Conservation (phyloP, 306 rosid species). For the Prunus dulcis region DNA sequence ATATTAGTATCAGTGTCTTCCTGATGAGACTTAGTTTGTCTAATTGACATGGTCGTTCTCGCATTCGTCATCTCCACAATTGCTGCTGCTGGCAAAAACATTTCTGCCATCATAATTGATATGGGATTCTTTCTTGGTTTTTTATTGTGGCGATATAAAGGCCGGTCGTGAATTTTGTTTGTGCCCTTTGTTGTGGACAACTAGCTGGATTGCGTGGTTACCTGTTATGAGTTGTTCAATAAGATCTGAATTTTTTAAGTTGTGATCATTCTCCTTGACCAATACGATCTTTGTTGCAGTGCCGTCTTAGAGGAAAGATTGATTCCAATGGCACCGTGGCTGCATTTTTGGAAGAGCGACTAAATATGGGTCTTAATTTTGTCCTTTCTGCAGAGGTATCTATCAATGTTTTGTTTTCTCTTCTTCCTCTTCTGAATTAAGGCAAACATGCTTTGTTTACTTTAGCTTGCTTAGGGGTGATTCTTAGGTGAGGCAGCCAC, state of each 20-base stretch:
- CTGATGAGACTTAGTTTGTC: not conserved
- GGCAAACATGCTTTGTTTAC: not conserved
- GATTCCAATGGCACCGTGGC: constrained; percentile 76
- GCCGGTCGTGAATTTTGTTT: not conserved
- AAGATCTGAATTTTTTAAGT: not conserved
- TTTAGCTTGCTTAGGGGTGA: not conserved
- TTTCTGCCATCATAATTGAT: not conserved
- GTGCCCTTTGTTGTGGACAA: not conserved
- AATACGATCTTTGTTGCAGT: constrained; percentile 30
- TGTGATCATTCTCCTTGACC: not conserved
- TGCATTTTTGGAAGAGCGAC: constrained; percentile 87
- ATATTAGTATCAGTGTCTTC: not conserved
- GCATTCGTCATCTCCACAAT: not conserved
- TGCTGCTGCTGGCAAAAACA: not conserved
- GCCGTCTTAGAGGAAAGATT: constrained; percentile 87
- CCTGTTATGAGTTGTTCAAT: not conserved
- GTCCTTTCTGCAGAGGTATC: constrained; percentile 69
- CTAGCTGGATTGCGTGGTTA: not conserved
- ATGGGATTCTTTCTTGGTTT: not conserved
- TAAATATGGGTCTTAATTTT: constrained; percentile 69
- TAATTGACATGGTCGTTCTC: not conserved
- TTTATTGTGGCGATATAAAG: not conserved
- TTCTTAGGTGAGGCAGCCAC: too few relatives aligned
- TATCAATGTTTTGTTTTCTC: not conserved
- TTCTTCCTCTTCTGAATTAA: not conserved